phyloP scores from a whole-genome alignment of 2,329 filamentous ascomycete genomes.

The Falciphora oryzae region DNA sequence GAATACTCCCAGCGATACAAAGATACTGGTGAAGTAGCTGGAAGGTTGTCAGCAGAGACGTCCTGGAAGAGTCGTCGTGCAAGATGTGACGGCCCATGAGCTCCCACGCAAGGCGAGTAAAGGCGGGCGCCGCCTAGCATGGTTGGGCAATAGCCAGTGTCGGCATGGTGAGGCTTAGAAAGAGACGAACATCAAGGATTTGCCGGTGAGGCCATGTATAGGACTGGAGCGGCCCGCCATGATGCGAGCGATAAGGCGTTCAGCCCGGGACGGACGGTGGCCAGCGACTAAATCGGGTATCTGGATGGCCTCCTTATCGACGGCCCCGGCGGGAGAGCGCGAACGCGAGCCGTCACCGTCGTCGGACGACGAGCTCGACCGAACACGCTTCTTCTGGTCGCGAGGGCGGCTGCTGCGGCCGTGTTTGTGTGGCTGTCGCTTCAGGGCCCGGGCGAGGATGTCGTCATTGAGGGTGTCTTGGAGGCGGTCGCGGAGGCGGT shows the following conservation, averaged over 20 bases:
- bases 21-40: conserved; percentile 92
- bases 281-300: conserved; percentile 65
- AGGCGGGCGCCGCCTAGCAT: too few relatives aligned
- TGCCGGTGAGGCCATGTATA: conserved; percentile 90
- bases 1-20: conserved; percentile 81
- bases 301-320: conserved; percentile 72
- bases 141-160: not conserved
- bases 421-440: conserved; percentile 37
- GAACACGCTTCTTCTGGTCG: conserved; percentile 58
- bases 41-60: conserved; percentile 19
- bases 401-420: conserved; percentile 15
- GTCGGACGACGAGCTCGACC: conserved; percentile 33
- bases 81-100: not conserved
- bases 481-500: conserved; percentile 69
- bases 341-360: conserved; percentile 23
- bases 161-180: not conserved
- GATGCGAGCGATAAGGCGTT: conserved; percentile 71
- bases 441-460: conserved; percentile 44
- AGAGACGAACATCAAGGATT: conserved; percentile 71
- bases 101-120: not conserved
- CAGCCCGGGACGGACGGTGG: conserved; percentile 53
- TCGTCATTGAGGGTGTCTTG: conserved; percentile 56
- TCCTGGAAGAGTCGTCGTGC: not conserved
- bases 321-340: conserved; percentile 29
- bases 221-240: conserved; percentile 77